Evolutionary conservation across 192 early-diverging fungal genomes (phyloP).

Genomic region (Podila epigama): DNA sequence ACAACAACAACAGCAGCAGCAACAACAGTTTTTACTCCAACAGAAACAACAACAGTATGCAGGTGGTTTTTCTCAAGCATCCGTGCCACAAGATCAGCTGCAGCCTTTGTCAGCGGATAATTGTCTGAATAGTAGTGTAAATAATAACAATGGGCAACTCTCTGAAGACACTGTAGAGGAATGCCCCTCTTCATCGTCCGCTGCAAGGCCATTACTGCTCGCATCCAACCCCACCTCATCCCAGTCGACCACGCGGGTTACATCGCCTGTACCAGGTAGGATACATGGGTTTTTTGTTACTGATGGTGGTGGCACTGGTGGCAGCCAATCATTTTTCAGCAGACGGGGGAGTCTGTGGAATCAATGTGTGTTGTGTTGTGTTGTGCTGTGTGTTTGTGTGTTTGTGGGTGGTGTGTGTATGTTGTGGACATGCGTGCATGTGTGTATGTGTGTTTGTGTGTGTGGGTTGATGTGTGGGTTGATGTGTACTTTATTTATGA

Average conservation of each 20-base stretch:
- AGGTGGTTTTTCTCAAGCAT: too few species aligned
- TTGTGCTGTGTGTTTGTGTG: too few species aligned
- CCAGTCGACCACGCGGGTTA: conserved; percentile 35
- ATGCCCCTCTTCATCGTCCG: not conserved
- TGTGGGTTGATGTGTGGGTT: too few species aligned
- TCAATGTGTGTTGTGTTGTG: too few species aligned
- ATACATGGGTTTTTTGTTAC: not conserved
- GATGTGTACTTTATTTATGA: too few species aligned
- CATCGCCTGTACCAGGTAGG: conserved; percentile 24
- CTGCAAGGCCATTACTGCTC: conserved; percentile 1
- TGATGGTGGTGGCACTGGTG: conserved; percentile 1
- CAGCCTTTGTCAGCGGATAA: conserved; percentile 21
- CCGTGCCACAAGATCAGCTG: not conserved
- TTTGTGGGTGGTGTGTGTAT: too few species aligned
- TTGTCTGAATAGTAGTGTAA: conserved; percentile 28
- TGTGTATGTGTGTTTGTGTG: too few species aligned
- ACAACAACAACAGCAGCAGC: conserved; percentile 10
- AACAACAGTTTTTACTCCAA: conserved; percentile 6
- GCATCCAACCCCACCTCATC: conserved; percentile 32
- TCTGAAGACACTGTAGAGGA: conserved; percentile 26
- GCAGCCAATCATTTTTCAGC: too few species aligned
- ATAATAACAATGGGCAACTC: too few species aligned
- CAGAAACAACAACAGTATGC: conserved; percentile 5
- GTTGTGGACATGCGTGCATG: too few species aligned
- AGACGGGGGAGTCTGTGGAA: too few species aligned